Evolutionary conservation across 495 filamentous ascomycete species (phyloP).

Genomic region (Bacidia gigantensis): DNA sequence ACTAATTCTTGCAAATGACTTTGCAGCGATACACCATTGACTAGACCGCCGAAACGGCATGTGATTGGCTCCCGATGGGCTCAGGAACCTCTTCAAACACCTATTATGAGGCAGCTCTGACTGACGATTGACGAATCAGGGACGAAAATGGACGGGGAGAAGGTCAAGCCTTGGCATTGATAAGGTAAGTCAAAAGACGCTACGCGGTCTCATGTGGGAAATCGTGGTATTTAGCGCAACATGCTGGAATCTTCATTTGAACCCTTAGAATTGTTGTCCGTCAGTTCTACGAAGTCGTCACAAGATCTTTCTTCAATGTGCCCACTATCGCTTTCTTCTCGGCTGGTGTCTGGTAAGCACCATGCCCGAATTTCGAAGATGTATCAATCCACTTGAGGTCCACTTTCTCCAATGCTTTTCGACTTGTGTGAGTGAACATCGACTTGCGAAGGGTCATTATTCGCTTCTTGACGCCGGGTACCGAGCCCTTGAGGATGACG

Average conservation of each 20-base stretch:
- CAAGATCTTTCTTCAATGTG: slow-evolving; percentile 98
- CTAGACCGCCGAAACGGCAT: too few species aligned
- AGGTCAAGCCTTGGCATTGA: too few species aligned
- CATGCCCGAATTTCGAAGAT: slow-evolving; percentile 99
- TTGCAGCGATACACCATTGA: too few species aligned
- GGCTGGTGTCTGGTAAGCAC: slow-evolving; percentile 93
- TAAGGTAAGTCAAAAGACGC: too few species aligned
- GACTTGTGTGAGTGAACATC: slow-evolving; percentile 92
- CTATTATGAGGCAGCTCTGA: too few species aligned
- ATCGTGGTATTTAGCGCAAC: too few species aligned
- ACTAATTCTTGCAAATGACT: neutral
- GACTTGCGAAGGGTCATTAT: slow-evolving; percentile 99
- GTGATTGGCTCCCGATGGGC: neutral
- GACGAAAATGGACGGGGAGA: too few species aligned
- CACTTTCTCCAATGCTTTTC: slow-evolving; percentile 94
- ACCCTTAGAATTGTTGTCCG: neutral
- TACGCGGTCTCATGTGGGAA: too few species aligned
- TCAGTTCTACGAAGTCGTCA: slow-evolving; percentile 46
- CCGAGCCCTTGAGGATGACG: slow-evolving; percentile 92
- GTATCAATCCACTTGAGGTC: slow-evolving; percentile 99
- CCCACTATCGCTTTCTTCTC: slow-evolving; percentile 96
- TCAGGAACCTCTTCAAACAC: too few species aligned
- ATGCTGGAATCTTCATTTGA: too few species aligned
- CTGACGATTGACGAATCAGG: too few species aligned
- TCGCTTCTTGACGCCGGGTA: slow-evolving; percentile 98